Evolutionary conservation across 768 basidiomycete species (phyloP).

Genomic region (Podaxis pistillaris): DNA sequence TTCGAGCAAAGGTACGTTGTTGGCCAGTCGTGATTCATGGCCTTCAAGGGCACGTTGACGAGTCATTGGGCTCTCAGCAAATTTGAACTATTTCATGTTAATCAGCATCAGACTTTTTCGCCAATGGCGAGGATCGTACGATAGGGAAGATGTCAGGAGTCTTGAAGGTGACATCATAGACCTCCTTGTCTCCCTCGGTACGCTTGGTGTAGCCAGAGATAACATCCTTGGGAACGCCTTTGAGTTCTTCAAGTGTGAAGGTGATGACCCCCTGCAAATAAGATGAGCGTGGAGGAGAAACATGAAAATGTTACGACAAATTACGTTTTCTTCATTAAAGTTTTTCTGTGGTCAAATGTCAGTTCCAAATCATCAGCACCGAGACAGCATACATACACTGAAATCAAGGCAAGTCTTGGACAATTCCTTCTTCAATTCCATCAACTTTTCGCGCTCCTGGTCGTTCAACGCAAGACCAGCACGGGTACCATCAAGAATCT

Average conservation of each 20-base stretch:
- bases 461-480: conserved; percentile 75
- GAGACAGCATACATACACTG: conserved; percentile 44
- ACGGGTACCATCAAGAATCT: conserved; percentile 75
- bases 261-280: conserved; percentile 49
- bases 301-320: conserved; percentile 13
- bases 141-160: conserved; percentile 81
- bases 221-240: conserved; percentile 79
- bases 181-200: conserved; percentile 51
- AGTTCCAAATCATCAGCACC: not conserved
- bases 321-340: conserved; percentile 84
- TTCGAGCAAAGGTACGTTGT: conserved; percentile 70
- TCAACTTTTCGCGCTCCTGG: conserved; percentile 55
- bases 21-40: conserved; percentile 62
- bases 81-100: conserved; percentile 61
- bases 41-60: conserved; percentile 65
- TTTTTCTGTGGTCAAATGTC: conserved; percentile 58
- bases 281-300: not conserved
- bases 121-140: conserved; percentile 35
- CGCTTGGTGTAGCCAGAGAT: conserved; percentile 74
- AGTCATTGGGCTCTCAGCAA: conserved; percentile 66
- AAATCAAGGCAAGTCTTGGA: conserved; percentile 79
- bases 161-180: conserved; percentile 78
- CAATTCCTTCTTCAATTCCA: conserved; percentile 69
- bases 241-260: conserved; percentile 72
- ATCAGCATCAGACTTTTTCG: not conserved